Base-by-base conservation (phyloP, 768 basidiomycete species). In the Inosperma sp. region DNA sequence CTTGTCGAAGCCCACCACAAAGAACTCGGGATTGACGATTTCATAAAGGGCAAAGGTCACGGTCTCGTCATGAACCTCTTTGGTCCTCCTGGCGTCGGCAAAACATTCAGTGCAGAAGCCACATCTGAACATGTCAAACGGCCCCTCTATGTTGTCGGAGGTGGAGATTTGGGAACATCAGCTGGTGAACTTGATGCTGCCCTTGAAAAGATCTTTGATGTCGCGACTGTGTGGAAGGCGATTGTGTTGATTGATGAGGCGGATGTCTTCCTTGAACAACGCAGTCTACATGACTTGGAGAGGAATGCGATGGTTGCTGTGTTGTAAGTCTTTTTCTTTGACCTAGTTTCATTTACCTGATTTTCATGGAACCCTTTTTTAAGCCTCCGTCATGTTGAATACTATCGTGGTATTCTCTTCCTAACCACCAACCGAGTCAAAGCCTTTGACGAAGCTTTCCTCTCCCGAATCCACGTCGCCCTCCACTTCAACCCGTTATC, bases 231-330 rank as follows among this genome's bases (percentile, higher is more conserved):
- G n/a, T 81, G 79, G 79, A 79, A 79, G 52, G 79, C 78, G 0
- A 79, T 80, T 37, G 75, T 80, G 1, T 65, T 80, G 37, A 80
- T 81, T 44, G 79, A 81, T 48, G 79, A 81, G 62, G 82, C 83
- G 4, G 83, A 87, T 64, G 83, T 87, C 4, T 87, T 85, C 76
- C 72, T 87, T 25, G 84, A 86, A 58, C 78, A 81, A 61, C 78
- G 84, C 5, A 80, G 80, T 3, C 67, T 84, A 31, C 79, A 83
- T 49, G 79, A 84, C 58, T 61, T 85, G 10, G 74, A 81, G 58
- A 73, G 84, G 9, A 87, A 86, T 56, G 83, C 83, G 1, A 83
- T 86, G 77, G 83, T 87, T 5, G 82, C 83, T 3, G 83, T 84
- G 10, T 85, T 82, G 75, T 77, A 60, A 55, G 71, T 61, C 26